These are phyloP conservation scores for Pichia sp. DNA, from an alignment of 1,139 yeast species.

Conservation along the genomic window DNA sequence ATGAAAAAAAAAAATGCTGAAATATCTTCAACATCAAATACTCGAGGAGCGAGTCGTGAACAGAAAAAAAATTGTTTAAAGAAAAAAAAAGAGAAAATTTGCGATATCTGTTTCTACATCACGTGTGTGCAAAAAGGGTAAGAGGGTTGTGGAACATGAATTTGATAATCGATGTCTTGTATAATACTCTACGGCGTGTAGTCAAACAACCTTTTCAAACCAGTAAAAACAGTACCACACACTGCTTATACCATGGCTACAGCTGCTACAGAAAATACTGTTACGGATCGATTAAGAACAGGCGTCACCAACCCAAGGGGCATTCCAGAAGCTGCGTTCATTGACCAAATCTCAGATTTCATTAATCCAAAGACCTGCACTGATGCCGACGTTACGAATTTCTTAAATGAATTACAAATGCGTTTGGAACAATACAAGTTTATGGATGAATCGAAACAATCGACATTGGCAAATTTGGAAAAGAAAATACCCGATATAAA, in stretches of 20 bases:
- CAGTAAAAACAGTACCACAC: no score
- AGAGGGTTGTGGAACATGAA: no score
- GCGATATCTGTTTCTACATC: no score
- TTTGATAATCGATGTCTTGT: no score
- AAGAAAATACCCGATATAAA: conserved; percentile 84
- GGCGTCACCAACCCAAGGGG: conserved; percentile 76
- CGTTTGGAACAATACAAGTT: conserved; percentile 27
- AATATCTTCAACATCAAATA: no score
- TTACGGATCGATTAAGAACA: conserved; percentile 30
- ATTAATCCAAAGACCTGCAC: conserved; percentile 63
- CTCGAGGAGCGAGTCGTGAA: no score
- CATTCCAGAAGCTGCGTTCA: conserved; percentile 93
- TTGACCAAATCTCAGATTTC: conserved; percentile 72
- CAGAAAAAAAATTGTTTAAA: no score
- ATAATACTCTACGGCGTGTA: no score
- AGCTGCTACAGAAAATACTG: conserved; percentile 4
- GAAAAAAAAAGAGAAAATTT: no score
- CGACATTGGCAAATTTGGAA: conserved; percentile 58
- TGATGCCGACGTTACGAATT: conserved; percentile 24
- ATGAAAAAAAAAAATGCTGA: neutral
- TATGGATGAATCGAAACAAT: conserved; percentile 62
- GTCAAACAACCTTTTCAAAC: no score
- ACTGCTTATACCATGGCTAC: no score
- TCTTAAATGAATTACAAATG: conserved; percentile 25
- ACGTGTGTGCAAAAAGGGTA: no score